phyloP scores from a whole-genome alignment of 768 basidiomycete genomes.

The Kwoniella shandongensis region DNA sequence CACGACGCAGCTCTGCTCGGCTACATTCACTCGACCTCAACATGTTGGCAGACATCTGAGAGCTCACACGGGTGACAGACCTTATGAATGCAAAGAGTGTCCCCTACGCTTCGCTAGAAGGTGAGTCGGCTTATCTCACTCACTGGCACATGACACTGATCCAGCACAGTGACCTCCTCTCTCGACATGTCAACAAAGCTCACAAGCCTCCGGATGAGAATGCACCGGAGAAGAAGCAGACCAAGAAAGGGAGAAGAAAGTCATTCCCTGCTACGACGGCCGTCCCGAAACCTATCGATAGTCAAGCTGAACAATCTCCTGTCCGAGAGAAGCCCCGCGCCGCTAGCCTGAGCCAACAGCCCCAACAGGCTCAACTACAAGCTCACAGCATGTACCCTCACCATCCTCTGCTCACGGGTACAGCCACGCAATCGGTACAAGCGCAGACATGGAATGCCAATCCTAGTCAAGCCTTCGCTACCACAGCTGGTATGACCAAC shows the following conservation, averaged over 20 bases:
- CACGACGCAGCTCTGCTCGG: conserved; percentile 40
- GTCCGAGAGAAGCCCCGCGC: conserved; percentile 14
- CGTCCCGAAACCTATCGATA: neutral
- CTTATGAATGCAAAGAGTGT: conserved; percentile 51
- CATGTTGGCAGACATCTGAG: conserved; percentile 52
- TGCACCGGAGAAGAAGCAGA: conserved; percentile 24
- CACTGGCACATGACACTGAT: neutral
- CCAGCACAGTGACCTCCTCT: conserved; percentile 43
- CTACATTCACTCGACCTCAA: conserved; percentile 52
- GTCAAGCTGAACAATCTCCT: neutral
- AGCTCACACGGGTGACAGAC: conserved; percentile 51
- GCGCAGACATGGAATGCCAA: conserved; percentile 13
- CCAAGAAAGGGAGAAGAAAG: conserved; percentile 40
- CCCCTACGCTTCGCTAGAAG: conserved; percentile 47
- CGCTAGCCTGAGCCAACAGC: conserved; percentile 12
- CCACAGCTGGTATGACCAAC: conserved; percentile 12
- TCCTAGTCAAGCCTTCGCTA: conserved; percentile 12
- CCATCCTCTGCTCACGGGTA: conserved; percentile 25
- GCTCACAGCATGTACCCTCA: conserved; percentile 40
- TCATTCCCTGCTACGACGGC: conserved; percentile 27
- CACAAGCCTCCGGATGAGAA: conserved; percentile 42
- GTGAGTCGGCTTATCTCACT: conserved; percentile 17
- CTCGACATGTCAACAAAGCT: conserved; percentile 52
- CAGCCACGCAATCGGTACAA: neutral
- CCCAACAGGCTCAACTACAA: conserved; percentile 20